A percentile compares a stretch with the other conserved stretches of the same genome.
Evolutionary conservation across 73 alveolate species (phyloP).

Genomic region (Paramecium sexaurelia): DNA sequence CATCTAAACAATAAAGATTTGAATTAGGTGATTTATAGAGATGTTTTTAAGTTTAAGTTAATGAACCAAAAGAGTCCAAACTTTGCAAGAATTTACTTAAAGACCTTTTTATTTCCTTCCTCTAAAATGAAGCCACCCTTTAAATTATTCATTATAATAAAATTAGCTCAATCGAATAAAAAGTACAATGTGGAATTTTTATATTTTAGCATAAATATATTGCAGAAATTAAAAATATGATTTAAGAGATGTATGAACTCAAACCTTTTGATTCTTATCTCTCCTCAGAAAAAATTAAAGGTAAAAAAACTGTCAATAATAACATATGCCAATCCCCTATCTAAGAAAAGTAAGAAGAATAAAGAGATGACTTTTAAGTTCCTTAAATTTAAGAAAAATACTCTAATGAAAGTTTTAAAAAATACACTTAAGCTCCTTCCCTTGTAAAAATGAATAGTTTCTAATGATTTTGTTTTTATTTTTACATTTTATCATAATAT

Average conservation of each 20-base stretch:
- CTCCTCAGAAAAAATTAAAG: constrained; percentile 3
- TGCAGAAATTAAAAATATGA: constrained; percentile 51
- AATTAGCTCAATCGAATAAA: constrained; percentile 52
- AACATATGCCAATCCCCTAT: not conserved
- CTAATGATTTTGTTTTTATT: not conserved
- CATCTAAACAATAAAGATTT: constrained; percentile 31
- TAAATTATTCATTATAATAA: constrained; percentile 49
- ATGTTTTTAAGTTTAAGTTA: constrained; percentile 41
- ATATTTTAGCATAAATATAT: constrained; percentile 51
- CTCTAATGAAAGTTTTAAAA: constrained; percentile 20
- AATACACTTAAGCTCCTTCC: not conserved
- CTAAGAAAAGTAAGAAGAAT: not conserved
- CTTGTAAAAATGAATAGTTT: constrained; percentile 19
- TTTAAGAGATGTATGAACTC: not conserved
- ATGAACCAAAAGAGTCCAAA: constrained; percentile 49
- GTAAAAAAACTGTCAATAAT: not conserved
- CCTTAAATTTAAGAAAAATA: constrained; percentile 3
- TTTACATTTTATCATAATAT: not conserved
- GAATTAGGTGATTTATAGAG: constrained; percentile 50
- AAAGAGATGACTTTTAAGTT: not conserved
- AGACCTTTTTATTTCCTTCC: constrained; percentile 37
- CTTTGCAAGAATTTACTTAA: constrained; percentile 18
- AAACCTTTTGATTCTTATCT: constrained; percentile 13
- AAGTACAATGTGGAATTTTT: constrained; percentile 13
- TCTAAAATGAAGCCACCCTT: constrained; percentile 45